phyloP scores from a whole-genome alignment of 2,329 filamentous ascomycete species.

The Diaporthe destruens region DNA sequence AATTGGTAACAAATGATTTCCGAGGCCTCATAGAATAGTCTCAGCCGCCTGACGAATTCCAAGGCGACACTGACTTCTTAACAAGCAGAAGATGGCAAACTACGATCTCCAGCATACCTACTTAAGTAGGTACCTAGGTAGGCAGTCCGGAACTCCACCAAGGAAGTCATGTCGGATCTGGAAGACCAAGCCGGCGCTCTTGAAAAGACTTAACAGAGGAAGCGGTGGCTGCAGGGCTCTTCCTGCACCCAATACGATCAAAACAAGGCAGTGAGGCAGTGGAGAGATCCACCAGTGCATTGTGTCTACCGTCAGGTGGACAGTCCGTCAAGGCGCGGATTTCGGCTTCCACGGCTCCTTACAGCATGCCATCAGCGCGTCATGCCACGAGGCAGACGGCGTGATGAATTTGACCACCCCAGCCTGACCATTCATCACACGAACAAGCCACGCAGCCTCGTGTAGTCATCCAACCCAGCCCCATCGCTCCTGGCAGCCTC shows the following conservation, averaged over 20 bases:
- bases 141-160: neutral
- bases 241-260: neutral
- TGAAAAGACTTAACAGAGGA: neutral
- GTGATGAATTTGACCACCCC: neutral
- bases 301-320: too few species aligned
- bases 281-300: neutral
- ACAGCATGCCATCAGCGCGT: neutral
- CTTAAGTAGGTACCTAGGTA: too few species aligned
- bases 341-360: neutral
- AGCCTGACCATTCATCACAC: neutral
- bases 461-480: conserved; percentile 14
- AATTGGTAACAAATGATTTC: too few species aligned
- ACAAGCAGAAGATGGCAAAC: neutral
- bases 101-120: neutral
- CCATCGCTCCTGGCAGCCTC: conserved; percentile 8
- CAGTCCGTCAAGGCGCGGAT: neutral
- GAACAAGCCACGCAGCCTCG: conserved; percentile 26
- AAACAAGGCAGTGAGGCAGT: neutral
- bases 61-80: neutral
- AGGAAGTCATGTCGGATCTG: too few species aligned
- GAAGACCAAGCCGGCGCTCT: neutral
- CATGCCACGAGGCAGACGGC: neutral
- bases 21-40: too few species aligned
- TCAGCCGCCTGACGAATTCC: too few species aligned
- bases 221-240: neutral